Conservation (phyloP, 176 grass and related monocot species). For the Aegilops longissima region DNA sequence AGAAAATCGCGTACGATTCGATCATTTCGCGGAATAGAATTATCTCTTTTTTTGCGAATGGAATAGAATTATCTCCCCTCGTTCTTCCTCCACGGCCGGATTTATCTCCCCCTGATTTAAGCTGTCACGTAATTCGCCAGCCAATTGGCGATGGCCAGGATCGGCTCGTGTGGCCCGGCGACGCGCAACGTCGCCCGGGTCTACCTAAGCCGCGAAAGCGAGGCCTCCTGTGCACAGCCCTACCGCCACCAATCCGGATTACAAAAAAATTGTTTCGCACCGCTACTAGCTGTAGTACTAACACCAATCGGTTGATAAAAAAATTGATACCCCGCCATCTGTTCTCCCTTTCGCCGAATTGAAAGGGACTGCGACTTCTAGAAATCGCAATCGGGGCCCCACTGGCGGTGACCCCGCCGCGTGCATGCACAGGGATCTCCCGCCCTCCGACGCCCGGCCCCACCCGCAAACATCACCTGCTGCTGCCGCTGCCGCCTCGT, state of each 20-base stretch:
- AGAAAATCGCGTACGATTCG: background rate
- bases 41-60: too few species aligned
- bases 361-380: background rate
- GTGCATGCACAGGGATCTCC: background rate
- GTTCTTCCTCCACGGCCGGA: background rate
- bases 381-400: background rate
- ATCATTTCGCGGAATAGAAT: background rate
- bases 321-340: background rate
- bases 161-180: conserved; percentile 31
- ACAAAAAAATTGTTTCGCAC: too few species aligned
- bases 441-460: background rate
- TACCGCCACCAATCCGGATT: background rate
- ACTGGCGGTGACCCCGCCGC: background rate
- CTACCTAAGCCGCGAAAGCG: conserved; percentile 27
- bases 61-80: background rate
- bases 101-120: background rate
- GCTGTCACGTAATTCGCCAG: background rate
- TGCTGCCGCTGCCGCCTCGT: background rate
- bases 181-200: conserved; percentile 17
- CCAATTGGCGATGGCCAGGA: conserved; percentile 3
- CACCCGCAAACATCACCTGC: background rate
- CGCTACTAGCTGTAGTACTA: too few species aligned
- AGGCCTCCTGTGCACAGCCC: conserved; percentile 5
- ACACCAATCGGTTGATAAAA: background rate
- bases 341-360: background rate